phyloP scores from a whole-genome alignment of 768 basidiomycete species.

The Lentinula raphanica region DNA sequence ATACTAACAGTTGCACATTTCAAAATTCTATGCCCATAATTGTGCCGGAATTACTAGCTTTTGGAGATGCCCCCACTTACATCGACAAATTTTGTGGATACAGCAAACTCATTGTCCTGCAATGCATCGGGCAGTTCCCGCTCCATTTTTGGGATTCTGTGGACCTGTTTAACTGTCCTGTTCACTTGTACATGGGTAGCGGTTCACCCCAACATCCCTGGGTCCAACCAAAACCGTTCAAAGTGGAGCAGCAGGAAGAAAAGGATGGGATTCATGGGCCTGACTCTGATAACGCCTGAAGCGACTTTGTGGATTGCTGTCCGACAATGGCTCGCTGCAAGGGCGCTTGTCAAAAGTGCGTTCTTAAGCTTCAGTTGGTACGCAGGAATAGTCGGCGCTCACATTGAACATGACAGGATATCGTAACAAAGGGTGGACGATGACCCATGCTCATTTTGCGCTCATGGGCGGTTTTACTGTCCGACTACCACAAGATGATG shows the following conservation, averaged over 20 bases:
- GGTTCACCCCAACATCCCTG: neutral
- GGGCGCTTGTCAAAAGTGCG: neutral
- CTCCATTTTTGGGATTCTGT: neutral
- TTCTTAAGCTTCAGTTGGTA: neutral
- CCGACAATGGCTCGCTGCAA: neutral
- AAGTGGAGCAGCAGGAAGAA: neutral
- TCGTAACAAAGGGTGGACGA: neutral
- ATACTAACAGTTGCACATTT: too few species aligned
- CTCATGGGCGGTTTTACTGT: conserved; percentile 15
- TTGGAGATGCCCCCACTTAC: too few species aligned
- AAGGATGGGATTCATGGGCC: neutral
- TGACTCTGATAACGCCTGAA: neutral
- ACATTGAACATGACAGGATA: neutral
- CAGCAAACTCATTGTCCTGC: neutral
- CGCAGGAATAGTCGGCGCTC: neutral
- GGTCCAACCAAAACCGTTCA: neutral
- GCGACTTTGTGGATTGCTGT: neutral
- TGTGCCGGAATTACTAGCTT: too few species aligned
- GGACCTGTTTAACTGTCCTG: neutral
- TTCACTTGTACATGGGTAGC: neutral
- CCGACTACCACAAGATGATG: conserved; percentile 1
- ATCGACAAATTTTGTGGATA: neutral
- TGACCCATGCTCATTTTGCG: conserved; percentile 9
- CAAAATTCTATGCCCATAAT: too few species aligned
- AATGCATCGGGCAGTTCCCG: neutral